These are phyloP conservation scores for Leucocoprinus leucothites DNA, from an alignment of 768 basidiomycete species.

Conservation along the genomic window DNA sequence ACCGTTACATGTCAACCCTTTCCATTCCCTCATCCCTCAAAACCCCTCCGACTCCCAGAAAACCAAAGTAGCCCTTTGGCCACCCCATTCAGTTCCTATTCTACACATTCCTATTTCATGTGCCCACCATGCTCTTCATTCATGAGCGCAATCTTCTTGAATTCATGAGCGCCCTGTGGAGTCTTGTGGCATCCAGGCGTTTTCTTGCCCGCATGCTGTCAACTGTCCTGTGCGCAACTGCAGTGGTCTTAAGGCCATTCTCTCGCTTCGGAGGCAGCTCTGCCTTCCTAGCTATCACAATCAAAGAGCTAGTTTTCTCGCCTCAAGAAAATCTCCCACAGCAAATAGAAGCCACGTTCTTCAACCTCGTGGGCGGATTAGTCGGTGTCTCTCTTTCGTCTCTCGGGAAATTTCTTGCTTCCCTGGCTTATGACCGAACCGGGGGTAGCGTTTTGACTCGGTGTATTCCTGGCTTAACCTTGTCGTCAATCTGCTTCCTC, in stretches of 20 bases:
- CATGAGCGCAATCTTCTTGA: not conserved
- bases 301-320: conserved; percentile 47
- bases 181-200: conserved; percentile 21
- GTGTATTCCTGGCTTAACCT: conserved; percentile 37
- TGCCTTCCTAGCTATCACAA: conserved; percentile 35
- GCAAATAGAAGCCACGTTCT: conserved; percentile 41
- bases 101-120: not conserved
- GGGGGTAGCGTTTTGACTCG: conserved; percentile 26
- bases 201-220: conserved; percentile 40
- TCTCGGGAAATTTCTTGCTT: conserved; percentile 20
- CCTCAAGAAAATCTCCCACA: conserved; percentile 45
- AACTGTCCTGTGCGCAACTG: conserved; percentile 37
- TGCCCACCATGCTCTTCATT: not conserved
- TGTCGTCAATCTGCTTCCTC: conserved; percentile 34
- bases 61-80: not conserved
- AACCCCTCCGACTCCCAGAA: not conserved
- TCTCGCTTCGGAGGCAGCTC: conserved; percentile 33
- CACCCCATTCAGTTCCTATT: not conserved
- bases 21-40: not conserved
- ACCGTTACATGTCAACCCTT: not conserved
- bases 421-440: conserved; percentile 12
- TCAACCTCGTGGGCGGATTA: conserved; percentile 41
- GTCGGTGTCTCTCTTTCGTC: conserved; percentile 30
- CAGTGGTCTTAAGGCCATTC: conserved; percentile 37
- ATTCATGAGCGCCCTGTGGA: not conserved